These are phyloP conservation scores for Pseudopediastrum boryanum DNA, from an alignment of 139 green algal genomes.

Conservation along the genomic window DNA sequence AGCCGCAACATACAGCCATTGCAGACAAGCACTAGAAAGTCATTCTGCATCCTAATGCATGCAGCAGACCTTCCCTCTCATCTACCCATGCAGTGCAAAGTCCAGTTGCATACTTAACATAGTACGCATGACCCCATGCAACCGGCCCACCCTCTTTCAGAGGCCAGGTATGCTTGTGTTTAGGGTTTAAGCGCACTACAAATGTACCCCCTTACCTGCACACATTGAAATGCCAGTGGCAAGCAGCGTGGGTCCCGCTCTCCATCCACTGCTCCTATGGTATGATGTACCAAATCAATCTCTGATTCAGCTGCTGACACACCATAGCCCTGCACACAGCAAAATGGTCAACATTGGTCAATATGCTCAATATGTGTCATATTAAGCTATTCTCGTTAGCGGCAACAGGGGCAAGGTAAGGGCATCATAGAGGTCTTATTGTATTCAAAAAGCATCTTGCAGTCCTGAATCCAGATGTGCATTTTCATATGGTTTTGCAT, in stretches of 20 bases:
- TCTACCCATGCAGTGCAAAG: neutral
- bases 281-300: conserved; percentile 44
- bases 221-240: conserved; percentile 68
- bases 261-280: conserved; percentile 68
- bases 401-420: neutral
- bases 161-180: neutral
- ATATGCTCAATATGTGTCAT: neutral
- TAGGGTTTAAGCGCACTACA: neutral
- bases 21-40: neutral
- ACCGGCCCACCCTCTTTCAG: neutral
- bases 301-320: conserved; percentile 13
- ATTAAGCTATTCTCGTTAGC: neutral
- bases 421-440: neutral
- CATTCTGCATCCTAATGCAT: neutral
- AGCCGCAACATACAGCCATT: no score
- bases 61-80: neutral
- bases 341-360: neutral
- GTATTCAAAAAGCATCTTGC: neutral
- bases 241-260: conserved; percentile 93
- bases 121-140: neutral
- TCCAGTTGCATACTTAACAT: no score
- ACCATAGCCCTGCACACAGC: neutral
- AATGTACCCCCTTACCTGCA: conserved; percentile 37
- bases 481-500: neutral
- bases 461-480: neutral